A percentile compares a stretch with the other conserved stretches of the same genome.
These are phyloP conservation scores for Colletotrichum falcatum DNA, from an alignment of 2,329 filamentous ascomycete genomes.

Conservation along the genomic window DNA sequence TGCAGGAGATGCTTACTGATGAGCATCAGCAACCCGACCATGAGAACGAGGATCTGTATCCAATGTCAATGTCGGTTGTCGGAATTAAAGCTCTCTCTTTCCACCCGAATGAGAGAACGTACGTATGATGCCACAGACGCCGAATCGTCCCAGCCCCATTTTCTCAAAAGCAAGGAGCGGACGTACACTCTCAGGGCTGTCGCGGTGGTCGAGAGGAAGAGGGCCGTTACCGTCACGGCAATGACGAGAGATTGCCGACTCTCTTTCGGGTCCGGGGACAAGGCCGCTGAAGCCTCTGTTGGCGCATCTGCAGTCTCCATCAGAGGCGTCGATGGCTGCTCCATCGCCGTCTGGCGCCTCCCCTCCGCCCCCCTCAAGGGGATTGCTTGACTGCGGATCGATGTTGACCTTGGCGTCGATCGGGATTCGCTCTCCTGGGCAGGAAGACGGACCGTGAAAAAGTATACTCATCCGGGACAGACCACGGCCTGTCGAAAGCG, in stretches of 20 bases:
- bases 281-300: not conserved
- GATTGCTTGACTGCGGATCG: not conserved
- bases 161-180: conserved; percentile 12
- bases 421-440: too few species aligned
- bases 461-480: not conserved
- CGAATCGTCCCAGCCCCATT: conserved; percentile 31
- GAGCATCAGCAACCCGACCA: conserved; percentile 24
- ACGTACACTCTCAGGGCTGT: conserved; percentile 25
- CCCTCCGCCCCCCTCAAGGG: not conserved
- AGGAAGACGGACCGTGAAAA: not conserved
- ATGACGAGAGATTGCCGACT: conserved; percentile 26
- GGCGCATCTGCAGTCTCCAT: not conserved
- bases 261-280: not conserved
- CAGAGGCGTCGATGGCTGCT: not conserved
- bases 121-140: conserved; percentile 24
- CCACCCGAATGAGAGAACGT: not conserved
- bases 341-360: not conserved
- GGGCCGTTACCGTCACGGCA: conserved; percentile 2
- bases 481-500: not conserved
- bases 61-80: not conserved
- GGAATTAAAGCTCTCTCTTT: rapidly evolving
- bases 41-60: conserved; percentile 3
- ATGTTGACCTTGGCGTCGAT: not conserved
- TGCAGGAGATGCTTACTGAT: conserved; percentile 8
- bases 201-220: conserved; percentile 4